Evolutionary conservation across 2,329 filamentous ascomycete genomes (phyloP).

Genomic region (Penicillium digitatum): DNA sequence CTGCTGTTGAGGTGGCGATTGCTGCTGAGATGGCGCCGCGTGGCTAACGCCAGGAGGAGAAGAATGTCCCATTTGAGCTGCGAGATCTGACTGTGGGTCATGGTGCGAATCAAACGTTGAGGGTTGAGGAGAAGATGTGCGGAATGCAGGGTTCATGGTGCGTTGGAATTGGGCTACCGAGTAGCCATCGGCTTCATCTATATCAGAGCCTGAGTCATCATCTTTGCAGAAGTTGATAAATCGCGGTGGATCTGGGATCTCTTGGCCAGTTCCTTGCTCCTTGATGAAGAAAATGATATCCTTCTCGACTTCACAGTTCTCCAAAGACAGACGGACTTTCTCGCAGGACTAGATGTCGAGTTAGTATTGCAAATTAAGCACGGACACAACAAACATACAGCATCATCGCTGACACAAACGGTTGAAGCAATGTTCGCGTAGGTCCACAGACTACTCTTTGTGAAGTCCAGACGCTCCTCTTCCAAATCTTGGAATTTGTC

Average conservation of each 20-base stretch:
- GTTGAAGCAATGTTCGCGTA: conserved; percentile 97
- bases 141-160: conserved; percentile 91
- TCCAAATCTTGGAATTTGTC: conserved; percentile 98
- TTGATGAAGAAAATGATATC: conserved; percentile 87
- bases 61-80: conserved; percentile 63
- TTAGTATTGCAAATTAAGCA: conserved; percentile 9
- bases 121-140: conserved; percentile 92
- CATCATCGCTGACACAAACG: conserved; percentile 95
- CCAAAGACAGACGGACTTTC: conserved; percentile 87
- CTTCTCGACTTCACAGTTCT: conserved; percentile 94
- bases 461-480: conserved; percentile 93
- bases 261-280: conserved; percentile 85
- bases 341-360: conserved; percentile 65
- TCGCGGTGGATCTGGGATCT: conserved; percentile 93
- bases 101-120: conserved; percentile 91
- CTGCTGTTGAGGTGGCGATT: conserved; percentile 25
- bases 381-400: conserved; percentile 43
- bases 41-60: conserved; percentile 51
- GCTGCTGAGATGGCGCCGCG: conserved; percentile 46
- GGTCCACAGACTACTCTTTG: conserved; percentile 95
- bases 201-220: conserved; percentile 73
- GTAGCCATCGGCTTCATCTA: conserved; percentile 89
- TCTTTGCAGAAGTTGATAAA: conserved; percentile 99
- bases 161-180: conserved; percentile 94
- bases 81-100: conserved; percentile 72